Evolutionary conservation across 176 grass and related monocot genomes (phyloP).

Genomic region (Carex scoparia): DNA sequence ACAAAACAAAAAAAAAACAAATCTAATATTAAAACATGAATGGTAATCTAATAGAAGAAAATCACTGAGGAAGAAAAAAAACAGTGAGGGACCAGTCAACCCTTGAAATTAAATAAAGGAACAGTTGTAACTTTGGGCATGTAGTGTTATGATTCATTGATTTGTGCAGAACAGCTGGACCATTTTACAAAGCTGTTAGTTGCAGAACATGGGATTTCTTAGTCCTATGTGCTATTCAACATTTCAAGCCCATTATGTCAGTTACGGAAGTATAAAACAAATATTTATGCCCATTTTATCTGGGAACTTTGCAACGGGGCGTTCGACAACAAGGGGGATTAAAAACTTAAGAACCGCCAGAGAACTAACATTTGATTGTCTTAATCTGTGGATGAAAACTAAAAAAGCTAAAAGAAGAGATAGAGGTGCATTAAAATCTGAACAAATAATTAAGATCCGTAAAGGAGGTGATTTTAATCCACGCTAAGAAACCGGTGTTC

Average conservation of each 20-base stretch:
- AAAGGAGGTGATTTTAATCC: too few relatives aligned
- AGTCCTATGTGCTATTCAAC: background rate
- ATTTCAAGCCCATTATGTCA: background rate
- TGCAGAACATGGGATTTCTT: background rate
- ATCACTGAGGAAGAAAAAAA: background rate
- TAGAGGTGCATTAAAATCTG: too few relatives aligned
- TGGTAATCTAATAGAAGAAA: background rate
- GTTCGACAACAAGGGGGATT: too few relatives aligned
- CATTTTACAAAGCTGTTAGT: background rate
- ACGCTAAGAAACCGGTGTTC: too few relatives aligned
- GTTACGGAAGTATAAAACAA: background rate
- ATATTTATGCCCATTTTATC: background rate
- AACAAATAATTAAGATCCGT: too few relatives aligned
- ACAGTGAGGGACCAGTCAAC: background rate
- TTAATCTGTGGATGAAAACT: too few relatives aligned
- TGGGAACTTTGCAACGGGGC: background rate
- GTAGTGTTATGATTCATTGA: background rate
- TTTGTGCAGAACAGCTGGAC: constrained; percentile 8
- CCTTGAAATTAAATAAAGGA: background rate
- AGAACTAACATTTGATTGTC: too few relatives aligned
- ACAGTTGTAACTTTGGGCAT: background rate
- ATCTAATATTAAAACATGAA: too few relatives aligned
- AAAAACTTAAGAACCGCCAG: too few relatives aligned
- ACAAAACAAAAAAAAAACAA: too few relatives aligned
- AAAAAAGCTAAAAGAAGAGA: too few relatives aligned